A percentile compares a stretch with the other conserved stretches of the same genome.
phyloP scores from a whole-genome alignment of 1,284 basidiomycete genomes.

The Cronartium quercuum region DNA sequence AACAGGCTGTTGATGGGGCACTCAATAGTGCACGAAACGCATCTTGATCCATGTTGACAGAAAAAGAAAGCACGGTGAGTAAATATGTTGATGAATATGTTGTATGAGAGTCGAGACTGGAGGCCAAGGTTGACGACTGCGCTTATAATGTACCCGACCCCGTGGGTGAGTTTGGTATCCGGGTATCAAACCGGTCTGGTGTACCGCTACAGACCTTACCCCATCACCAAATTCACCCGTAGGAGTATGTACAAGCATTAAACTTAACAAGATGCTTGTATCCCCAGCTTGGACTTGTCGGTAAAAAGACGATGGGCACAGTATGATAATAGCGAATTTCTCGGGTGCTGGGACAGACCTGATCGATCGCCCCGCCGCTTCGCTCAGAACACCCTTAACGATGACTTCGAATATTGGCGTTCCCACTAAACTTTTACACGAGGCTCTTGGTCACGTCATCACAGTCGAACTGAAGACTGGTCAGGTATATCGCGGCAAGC shows the following conservation, averaged over 20 bases:
- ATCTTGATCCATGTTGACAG: slow-evolving; percentile 21
- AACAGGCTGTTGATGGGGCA: neutral
- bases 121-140: neutral
- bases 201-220: no score
- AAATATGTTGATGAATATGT: no score
- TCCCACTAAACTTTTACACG: slow-evolving; percentile 51
- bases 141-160: neutral
- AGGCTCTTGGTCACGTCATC: slow-evolving; percentile 82
- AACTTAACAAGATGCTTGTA: no score
- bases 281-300: no score
- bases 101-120: neutral
- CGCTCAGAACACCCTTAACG: neutral
- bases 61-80: no score
- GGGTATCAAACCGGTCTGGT: no score
- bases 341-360: no score
- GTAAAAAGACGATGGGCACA: no score
- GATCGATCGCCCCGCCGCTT: neutral
- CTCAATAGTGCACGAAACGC: slow-evolving; percentile 37
- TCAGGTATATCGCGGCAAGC: slow-evolving; percentile 91
- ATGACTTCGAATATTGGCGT: slow-evolving; percentile 47
- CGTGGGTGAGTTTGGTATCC: no score
- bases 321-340: no score
- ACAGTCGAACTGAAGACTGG: slow-evolving; percentile 98
- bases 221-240: no score
- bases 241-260: no score